phyloP scores from a whole-genome alignment of 163 green algal species.

The Chlamydomonas reinhardtii region DNA sequence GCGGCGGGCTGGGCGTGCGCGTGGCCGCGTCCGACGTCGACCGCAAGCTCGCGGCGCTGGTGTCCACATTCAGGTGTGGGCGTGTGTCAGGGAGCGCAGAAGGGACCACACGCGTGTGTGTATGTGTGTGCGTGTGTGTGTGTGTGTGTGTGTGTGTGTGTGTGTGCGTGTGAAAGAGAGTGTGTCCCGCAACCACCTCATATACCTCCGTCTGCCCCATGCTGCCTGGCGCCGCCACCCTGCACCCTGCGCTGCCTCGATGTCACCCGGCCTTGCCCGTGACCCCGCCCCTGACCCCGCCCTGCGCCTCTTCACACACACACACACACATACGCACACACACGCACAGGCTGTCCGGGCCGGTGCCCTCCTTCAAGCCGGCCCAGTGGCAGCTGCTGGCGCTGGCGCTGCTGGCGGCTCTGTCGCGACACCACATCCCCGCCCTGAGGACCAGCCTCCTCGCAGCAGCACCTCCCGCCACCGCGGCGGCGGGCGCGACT shows the following conservation, averaged over 20 bases:
- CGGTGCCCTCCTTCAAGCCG: conserved; percentile 54
- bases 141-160: too few relatives aligned
- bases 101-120: too few relatives aligned
- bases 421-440: conserved; percentile 63
- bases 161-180: too few relatives aligned
- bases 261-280: too few relatives aligned
- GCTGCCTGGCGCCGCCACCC: too few relatives aligned
- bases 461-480: not conserved
- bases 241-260: too few relatives aligned
- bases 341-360: conserved; percentile 29
- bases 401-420: conserved; percentile 70
- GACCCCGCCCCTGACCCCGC: too few relatives aligned
- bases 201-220: too few relatives aligned
- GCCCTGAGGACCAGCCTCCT: conserved; percentile 38
- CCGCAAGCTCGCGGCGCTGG: conserved; percentile 39
- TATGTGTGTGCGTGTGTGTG: too few relatives aligned
- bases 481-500: not conserved
- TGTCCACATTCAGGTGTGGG: conserved; percentile 38
- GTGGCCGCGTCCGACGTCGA: conserved; percentile 20
- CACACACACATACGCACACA: too few relatives aligned
- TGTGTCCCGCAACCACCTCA: too few relatives aligned
- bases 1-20: conserved; percentile 4
- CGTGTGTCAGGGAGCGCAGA: not conserved
- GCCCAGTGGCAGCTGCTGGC: conserved; percentile 70
- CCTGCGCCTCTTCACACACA: not conserved